Evolutionary conservation across 208 protist genomes (phyloP).

Genomic region (Wallacemonas rigidus): DNA sequence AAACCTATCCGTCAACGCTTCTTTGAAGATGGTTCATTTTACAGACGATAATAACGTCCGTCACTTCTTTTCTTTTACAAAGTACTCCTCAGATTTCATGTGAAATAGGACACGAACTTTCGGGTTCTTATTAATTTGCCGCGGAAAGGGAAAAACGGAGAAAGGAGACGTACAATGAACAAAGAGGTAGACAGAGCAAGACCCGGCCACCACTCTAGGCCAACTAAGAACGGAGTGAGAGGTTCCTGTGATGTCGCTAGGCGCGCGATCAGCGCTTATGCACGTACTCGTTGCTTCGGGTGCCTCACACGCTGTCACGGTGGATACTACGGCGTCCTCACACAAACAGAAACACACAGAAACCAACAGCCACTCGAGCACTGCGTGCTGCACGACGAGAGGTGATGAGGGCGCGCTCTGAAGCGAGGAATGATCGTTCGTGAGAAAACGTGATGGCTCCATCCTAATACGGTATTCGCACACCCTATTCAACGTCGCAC

Average conservation of each 20-base stretch:
- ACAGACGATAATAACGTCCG: slow-evolving; percentile 3
- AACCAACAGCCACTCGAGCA: neutral
- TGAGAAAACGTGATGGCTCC: neutral
- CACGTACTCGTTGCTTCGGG: no score
- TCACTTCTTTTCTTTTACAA: slow-evolving; percentile 1
- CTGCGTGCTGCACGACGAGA: no score
- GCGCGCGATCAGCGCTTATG: no score
- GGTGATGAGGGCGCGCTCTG: neutral
- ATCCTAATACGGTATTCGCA: neutral
- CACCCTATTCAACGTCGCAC: neutral
- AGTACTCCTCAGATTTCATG: no score
- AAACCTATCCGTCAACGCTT: no score
- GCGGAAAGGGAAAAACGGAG: slow-evolving; percentile 5
- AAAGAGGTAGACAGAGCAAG: neutral
- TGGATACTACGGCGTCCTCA: no score
- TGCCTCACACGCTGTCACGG: no score
- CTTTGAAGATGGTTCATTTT: no score
- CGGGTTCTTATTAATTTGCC: neutral
- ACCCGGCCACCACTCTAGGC: no score
- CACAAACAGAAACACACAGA: neutral
- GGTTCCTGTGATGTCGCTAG: no score
- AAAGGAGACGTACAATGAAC: slow-evolving; percentile 11
- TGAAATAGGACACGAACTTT: no score
- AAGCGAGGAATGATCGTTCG: neutral
- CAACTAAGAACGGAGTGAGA: no score